A percentile compares a stretch with the other conserved stretches of the same genome.
Evolutionary conservation across 1,284 basidiomycete species (phyloP).

Genomic region (Microbotryomycetes sp.): DNA sequence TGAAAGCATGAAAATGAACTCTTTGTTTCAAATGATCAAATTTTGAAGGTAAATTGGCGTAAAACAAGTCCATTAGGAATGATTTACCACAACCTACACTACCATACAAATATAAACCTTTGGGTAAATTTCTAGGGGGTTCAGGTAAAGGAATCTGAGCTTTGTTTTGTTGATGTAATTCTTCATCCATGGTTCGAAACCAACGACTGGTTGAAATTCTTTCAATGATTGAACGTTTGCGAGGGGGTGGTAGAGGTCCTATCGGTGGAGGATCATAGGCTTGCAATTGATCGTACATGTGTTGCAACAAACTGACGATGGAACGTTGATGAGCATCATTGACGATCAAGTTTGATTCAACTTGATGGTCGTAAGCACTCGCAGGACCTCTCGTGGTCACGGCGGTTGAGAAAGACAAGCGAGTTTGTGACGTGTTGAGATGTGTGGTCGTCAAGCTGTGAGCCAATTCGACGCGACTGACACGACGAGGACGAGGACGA

Average conservation of each 20-base stretch:
- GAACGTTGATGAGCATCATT: constrained; percentile 76
- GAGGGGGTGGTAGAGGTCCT: constrained; percentile 26
- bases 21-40: constrained; percentile 66
- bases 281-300: constrained; percentile 65
- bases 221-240: constrained; percentile 29
- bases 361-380: constrained; percentile 65
- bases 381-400: constrained; percentile 55
- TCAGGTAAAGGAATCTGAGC: constrained; percentile 30
- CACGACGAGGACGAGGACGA: too few relatives aligned
- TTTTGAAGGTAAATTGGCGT: constrained; percentile 72
- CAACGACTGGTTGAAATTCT: constrained; percentile 43
- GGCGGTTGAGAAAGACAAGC: too few relatives aligned
- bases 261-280: constrained; percentile 65
- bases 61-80: constrained; percentile 99
- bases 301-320: constrained; percentile 75
- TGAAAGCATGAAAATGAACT: constrained; percentile 96
- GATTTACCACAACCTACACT: constrained; percentile 96
- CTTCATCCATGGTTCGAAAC: constrained; percentile 25
- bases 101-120: constrained; percentile 92
- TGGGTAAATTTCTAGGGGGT: constrained; percentile 67
- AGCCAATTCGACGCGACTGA: too few relatives aligned
- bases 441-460: background rate
- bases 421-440: too few relatives aligned
- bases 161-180: constrained; percentile 28
- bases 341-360: constrained; percentile 62